Evolutionary conservation across 2,329 filamentous ascomycete species (phyloP).

Genomic region (Dothistroma pini): DNA sequence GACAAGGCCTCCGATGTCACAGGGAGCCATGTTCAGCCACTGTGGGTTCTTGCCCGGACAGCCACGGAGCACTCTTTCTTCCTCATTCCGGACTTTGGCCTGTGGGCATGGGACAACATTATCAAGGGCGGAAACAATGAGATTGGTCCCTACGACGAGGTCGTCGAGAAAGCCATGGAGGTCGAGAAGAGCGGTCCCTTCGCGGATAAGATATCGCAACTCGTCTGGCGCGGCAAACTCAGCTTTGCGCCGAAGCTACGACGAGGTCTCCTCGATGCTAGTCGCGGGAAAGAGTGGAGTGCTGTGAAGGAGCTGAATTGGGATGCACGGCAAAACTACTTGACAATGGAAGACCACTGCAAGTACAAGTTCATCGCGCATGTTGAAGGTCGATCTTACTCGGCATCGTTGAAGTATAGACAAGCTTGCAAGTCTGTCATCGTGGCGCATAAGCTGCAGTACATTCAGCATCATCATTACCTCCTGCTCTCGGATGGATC

Average conservation of each 20-base stretch:
- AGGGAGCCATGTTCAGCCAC: constrained; percentile 30
- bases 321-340: constrained; percentile 21
- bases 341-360: constrained; percentile 29
- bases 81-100: constrained; percentile 54
- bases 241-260: constrained; percentile 29
- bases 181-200: constrained; percentile 18
- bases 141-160: constrained; percentile 27
- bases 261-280: constrained; percentile 31
- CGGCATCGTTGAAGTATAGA: constrained; percentile 29
- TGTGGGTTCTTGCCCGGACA: constrained; percentile 37
- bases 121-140: constrained; percentile 41
- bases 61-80: constrained; percentile 41
- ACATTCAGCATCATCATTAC: constrained; percentile 26
- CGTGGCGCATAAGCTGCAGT: constrained; percentile 27
- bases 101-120: constrained; percentile 49
- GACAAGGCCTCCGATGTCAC: constrained; percentile 38
- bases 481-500: constrained; percentile 22
- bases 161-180: constrained; percentile 37
- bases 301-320: constrained; percentile 35
- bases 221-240: constrained; percentile 32
- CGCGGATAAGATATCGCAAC: constrained; percentile 25
- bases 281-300: constrained; percentile 35
- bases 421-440: constrained; percentile 27
- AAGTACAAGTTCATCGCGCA: constrained; percentile 30
- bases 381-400: constrained; percentile 31